Conservation (phyloP, 768 basidiomycete genomes). For the Tulasnella sp. region DNA sequence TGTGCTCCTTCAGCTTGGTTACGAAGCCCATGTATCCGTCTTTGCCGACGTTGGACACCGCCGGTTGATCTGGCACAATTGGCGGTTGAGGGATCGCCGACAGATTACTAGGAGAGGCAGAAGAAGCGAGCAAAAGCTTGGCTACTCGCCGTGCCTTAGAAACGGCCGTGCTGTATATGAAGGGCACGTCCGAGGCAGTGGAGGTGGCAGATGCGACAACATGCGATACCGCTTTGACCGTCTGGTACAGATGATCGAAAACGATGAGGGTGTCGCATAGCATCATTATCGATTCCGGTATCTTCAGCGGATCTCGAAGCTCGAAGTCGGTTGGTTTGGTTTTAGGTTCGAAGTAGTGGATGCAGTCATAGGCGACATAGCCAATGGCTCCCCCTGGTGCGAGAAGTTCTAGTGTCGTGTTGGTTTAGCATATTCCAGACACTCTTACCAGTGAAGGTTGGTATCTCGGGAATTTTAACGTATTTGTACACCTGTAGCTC, state of each 20-base stretch:
- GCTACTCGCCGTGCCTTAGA: slow-evolving; percentile 78
- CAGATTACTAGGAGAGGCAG: slow-evolving; percentile 48
- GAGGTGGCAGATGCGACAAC: slow-evolving; percentile 68
- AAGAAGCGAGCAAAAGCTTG: slow-evolving; percentile 52
- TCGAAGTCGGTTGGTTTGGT: slow-evolving; percentile 51
- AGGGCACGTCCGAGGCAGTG: slow-evolving; percentile 34
- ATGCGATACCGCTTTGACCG: slow-evolving; percentile 92
- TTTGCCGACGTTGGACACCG: slow-evolving; percentile 88
- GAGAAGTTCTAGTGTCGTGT: background rate
- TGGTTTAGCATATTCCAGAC: background rate
- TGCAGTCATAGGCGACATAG: slow-evolving; percentile 94
- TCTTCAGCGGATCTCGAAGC: slow-evolving; percentile 71
- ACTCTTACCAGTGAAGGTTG: slow-evolving; percentile 70
- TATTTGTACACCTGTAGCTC: slow-evolving; percentile 85
- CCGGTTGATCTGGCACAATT: slow-evolving; percentile 49
- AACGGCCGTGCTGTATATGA: slow-evolving; percentile 85
- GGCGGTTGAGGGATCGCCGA: slow-evolving; percentile 54
- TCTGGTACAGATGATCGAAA: slow-evolving; percentile 96
- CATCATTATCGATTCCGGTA: slow-evolving; percentile 97
- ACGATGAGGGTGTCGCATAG: slow-evolving; percentile 91
- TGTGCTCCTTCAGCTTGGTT: slow-evolving; percentile 86
- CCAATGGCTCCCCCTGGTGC: slow-evolving; percentile 84
- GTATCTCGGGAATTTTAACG: slow-evolving; percentile 84
- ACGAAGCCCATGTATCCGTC: slow-evolving; percentile 89
- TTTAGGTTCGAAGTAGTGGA: slow-evolving; percentile 95